Conservation (phyloP, 2,329 filamentous ascomycete genomes). For the Calonectria naviculata region DNA sequence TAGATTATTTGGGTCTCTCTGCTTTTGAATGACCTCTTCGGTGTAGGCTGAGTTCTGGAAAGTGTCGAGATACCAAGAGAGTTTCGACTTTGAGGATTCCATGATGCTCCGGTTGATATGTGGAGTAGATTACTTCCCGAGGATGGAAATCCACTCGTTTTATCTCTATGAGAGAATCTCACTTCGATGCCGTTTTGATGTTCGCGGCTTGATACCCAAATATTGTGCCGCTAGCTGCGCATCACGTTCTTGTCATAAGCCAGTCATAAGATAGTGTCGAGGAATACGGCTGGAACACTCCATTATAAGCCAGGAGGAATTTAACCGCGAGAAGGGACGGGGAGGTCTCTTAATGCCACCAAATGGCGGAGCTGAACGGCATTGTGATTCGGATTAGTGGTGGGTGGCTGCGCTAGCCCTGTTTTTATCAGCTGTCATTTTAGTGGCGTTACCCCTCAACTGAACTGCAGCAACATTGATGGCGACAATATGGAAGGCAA, state of each 20-base stretch:
- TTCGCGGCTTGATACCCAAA: background rate
- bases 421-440: background rate
- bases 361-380: background rate
- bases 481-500: too few species aligned
- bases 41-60: background rate
- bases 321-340: background rate
- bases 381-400: background rate
- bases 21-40: background rate
- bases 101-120: background rate
- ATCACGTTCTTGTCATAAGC: background rate
- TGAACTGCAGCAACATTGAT: too few species aligned
- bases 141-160: background rate
- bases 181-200: background rate
- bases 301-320: background rate
- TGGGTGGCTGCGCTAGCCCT: background rate
- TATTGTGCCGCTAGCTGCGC: background rate
- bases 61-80: background rate
- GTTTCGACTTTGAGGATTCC: background rate
- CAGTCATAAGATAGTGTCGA: background rate
- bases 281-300: background rate
- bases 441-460: background rate
- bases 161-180: too few species aligned
- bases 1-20: background rate
- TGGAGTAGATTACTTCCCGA: background rate
- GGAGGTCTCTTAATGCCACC: background rate